Percentiles rank a stretch among this genome's conserved stretches.
phyloP scores from a whole-genome alignment of 768 basidiomycete genomes.

The Tricholoma saponaceum region DNA sequence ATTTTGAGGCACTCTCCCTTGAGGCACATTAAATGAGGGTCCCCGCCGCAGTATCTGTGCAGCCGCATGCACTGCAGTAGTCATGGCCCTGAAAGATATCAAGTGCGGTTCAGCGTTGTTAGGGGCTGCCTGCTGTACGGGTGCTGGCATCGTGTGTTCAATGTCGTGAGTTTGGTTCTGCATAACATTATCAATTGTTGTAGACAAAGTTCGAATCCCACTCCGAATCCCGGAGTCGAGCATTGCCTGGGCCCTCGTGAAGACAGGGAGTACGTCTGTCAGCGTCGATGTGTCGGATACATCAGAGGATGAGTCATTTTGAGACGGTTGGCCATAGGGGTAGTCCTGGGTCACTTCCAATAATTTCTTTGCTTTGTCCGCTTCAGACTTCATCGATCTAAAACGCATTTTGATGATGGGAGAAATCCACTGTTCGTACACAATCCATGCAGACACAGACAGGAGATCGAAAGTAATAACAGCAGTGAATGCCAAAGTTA shows the following conservation, averaged over 20 bases:
- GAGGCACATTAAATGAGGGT: background rate
- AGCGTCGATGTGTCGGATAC: background rate
- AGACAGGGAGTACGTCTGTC: background rate
- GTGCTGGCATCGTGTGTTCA: background rate
- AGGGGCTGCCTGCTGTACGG: background rate
- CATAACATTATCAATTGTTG: background rate
- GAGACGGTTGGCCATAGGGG: background rate
- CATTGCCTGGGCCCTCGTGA: background rate
- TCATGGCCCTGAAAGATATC: background rate
- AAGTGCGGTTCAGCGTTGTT: background rate
- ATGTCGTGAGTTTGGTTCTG: background rate
- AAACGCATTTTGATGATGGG: background rate
- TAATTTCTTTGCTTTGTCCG: background rate
- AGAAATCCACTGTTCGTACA: slow-evolving; percentile 11
- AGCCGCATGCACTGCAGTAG: background rate
- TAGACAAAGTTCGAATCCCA: background rate
- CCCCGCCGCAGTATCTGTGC: background rate
- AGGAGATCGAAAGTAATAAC: slow-evolving; percentile 13
- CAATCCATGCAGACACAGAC: slow-evolving; percentile 9
- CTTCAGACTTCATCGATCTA: background rate
- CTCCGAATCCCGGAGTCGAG: background rate
- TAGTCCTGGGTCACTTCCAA: background rate
- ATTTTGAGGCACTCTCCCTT: background rate
- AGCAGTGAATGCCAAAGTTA: slow-evolving; percentile 11
- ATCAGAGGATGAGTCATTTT: background rate